Evolutionary conservation across 495 filamentous ascomycete genomes (phyloP).

Genomic region (Tetracladium setigerum): DNA sequence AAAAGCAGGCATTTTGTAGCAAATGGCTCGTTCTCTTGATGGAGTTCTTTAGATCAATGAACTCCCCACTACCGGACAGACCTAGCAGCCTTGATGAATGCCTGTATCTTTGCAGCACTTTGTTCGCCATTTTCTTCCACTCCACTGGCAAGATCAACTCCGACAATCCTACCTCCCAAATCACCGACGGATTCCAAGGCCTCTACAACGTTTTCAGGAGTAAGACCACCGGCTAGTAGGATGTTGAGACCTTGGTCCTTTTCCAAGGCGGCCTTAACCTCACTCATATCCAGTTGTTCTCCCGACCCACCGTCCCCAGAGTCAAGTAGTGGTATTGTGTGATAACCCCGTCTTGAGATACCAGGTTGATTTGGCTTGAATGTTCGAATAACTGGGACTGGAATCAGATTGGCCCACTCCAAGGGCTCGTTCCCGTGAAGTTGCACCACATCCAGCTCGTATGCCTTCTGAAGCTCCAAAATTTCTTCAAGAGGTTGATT

Average conservation of each 20-base stretch:
- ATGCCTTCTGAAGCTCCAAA: slow-evolving; percentile 60
- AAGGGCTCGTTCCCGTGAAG: slow-evolving; percentile 87
- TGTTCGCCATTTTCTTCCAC: slow-evolving; percentile 82
- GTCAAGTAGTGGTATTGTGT: slow-evolving; percentile 76
- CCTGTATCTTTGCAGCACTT: slow-evolving; percentile 71
- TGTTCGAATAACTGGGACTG: slow-evolving; percentile 80
- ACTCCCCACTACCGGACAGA: slow-evolving; percentile 11
- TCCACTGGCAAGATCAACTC: slow-evolving; percentile 89
- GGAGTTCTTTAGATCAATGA: slow-evolving; percentile 4
- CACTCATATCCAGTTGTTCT: slow-evolving; percentile 57
- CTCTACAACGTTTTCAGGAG: slow-evolving; percentile 63
- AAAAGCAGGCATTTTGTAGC: no score
- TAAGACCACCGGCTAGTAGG: slow-evolving; percentile 77
- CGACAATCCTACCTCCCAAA: slow-evolving; percentile 54
- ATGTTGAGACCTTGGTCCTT: slow-evolving; percentile 54
- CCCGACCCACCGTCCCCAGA: slow-evolving; percentile 79
- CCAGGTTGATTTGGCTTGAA: slow-evolving; percentile 68
- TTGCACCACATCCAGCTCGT: slow-evolving; percentile 86
- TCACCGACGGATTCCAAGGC: slow-evolving; percentile 50
- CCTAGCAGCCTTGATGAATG: slow-evolving; percentile 73
- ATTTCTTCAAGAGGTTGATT: slow-evolving; percentile 82
- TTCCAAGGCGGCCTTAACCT: slow-evolving; percentile 53
- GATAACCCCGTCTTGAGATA: slow-evolving; percentile 68
- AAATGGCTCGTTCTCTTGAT: no score
- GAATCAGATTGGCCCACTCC: slow-evolving; percentile 82